A percentile compares a stretch with the other conserved stretches of the same genome.
phyloP scores from a whole-genome alignment of 2,329 filamentous ascomycete genomes.

The Botryosphaeria dothidea region DNA sequence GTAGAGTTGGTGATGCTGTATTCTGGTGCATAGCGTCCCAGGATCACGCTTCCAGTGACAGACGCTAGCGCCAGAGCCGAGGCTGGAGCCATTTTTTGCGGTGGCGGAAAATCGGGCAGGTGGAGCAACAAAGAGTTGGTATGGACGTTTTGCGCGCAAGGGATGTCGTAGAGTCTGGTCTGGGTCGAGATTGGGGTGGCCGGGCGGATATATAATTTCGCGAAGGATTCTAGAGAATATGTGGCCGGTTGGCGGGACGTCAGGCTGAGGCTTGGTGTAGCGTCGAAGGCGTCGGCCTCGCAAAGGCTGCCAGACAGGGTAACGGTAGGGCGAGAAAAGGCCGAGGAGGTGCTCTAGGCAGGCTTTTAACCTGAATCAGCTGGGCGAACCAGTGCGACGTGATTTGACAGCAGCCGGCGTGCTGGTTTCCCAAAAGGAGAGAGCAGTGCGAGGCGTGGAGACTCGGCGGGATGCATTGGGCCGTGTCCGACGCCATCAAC shows the following conservation, averaged over 20 bases:
- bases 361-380: neutral
- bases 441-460: slow-evolving; percentile 3
- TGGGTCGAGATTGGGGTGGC: neutral
- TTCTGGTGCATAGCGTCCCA: slow-evolving; percentile 35
- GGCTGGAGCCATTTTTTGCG: slow-evolving; percentile 6
- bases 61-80: slow-evolving; percentile 10
- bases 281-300: neutral
- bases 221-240: neutral
- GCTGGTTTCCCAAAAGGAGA: neutral
- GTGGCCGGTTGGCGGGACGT: neutral
- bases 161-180: neutral
- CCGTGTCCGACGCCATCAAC: neutral
- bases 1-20: slow-evolving; percentile 34
- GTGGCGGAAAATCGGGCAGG: neutral
- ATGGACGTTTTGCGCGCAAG: neutral
- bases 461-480: neutral
- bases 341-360: neutral
- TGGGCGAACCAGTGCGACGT: no score
- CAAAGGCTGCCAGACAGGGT: neutral
- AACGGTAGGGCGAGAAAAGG: neutral
- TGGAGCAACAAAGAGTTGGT: neutral
- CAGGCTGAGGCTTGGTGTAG: neutral
- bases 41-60: slow-evolving; percentile 25
- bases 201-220: neutral
- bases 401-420: no score